Evolutionary conservation across 2,329 filamentous ascomycete species (phyloP), one percentile per base, ranked within the genome.

Genomic region (Clonostachys rosea): DNA sequence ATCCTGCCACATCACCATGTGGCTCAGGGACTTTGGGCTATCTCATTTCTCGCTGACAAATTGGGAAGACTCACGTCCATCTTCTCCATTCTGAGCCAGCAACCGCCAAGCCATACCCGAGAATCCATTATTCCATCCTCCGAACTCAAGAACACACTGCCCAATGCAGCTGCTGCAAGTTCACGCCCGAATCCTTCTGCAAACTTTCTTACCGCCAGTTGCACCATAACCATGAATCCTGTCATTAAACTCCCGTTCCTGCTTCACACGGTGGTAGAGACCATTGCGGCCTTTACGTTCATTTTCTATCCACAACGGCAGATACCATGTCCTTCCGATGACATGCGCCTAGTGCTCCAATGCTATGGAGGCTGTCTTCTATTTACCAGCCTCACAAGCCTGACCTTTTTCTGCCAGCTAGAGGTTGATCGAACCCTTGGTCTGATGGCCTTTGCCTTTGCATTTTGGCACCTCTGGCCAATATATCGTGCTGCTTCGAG

Each of bases 381-480:
- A 13, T 63, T 69, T 6, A 71, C 68, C 17, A 72, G 70, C 40
- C 51, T 76, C n/a, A 52, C 74, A 20, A 70, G 69, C 41, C 52
- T 74, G 4, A 49, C 60, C 13, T 58, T 74, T 37, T 50, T 66
- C 12, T 43, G 54, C 5, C 59, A 63, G 3, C 54, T 60, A 1
- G 55, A 48, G 3, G 56, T 66, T 41, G 61, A 68, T 50, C 47
- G 59, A 5, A 59, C 62, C 1, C 56, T 57, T 5, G 60, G 64
- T 7, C 50, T 66, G 16, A 52, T 72, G 2, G 67, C 69, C 0
- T 51, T 64, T 1, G 66, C 70, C 2, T 59, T 79, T 49, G 73
- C 68, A 1, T 67, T 68, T 18, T 79, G 76, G 59, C 76, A 79
- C 47, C 37, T 69, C 2, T 78, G 70, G 62, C 76, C 76, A 3